These are phyloP conservation scores for Fragaria iinumae DNA, from an alignment of 306 rosid genomes.

Conservation along the genomic window DNA sequence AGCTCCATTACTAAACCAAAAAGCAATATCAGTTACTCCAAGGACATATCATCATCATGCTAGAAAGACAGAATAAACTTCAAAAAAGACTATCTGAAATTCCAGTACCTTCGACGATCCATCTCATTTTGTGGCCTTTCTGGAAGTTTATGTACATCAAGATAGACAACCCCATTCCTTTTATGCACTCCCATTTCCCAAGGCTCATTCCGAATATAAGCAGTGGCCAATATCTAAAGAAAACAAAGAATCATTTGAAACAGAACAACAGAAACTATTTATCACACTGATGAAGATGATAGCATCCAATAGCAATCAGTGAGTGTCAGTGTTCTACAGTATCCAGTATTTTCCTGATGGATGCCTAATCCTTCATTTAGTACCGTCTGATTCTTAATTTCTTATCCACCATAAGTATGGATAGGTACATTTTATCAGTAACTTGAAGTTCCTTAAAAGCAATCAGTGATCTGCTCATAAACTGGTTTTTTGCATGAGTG, in stretches of 20 bases:
- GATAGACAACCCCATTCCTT: conserved; percentile 94
- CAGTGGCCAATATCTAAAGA: conserved; percentile 79
- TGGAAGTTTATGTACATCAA: conserved; percentile 91
- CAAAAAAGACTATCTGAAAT: neutral
- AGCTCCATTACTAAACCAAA: neutral
- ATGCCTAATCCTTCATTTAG: neutral
- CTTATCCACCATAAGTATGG: neutral
- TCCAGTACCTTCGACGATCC: conserved; percentile 79
- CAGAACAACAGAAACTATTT: neutral
- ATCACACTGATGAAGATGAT: neutral
- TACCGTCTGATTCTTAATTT: neutral
- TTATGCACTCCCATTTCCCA: conserved; percentile 99
- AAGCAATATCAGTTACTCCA: neutral
- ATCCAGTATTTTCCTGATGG: neutral
- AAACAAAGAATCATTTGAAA: conserved; percentile 14
- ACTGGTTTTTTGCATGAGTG: neutral
- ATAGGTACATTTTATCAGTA: neutral
- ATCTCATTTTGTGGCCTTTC: conserved; percentile 83
- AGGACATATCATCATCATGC: neutral
- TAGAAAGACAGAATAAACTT: neutral
- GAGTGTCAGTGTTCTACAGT: neutral
- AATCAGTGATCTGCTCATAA: neutral
- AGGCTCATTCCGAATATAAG: conserved; percentile 83
- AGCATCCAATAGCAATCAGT: neutral
- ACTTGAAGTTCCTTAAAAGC: neutral